A percentile compares a stretch with the other conserved stretches of the same genome.
phyloP scores from a whole-genome alignment of 2,329 filamentous ascomycete species.

The Colletotrichum musae region DNA sequence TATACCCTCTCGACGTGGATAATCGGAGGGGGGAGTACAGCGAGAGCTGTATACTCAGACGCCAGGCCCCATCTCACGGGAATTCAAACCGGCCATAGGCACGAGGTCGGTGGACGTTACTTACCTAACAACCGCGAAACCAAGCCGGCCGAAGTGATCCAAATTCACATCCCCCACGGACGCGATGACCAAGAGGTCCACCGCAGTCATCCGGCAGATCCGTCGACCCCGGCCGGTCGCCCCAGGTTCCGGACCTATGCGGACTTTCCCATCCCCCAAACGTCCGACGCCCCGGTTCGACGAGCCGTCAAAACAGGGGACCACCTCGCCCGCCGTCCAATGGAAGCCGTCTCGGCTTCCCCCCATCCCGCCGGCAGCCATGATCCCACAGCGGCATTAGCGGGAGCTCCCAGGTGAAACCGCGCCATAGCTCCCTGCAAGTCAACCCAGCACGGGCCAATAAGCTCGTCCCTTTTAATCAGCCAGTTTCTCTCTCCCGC shows the following conservation, averaged over 20 bases:
- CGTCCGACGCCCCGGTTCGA: conserved; percentile 20
- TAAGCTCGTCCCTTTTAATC: conserved; percentile 35
- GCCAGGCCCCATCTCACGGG: no score
- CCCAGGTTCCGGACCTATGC: conserved; percentile 10
- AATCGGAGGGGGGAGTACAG: no score
- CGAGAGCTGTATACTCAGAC: no score
- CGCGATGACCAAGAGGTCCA: no score
- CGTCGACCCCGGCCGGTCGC: background rate
- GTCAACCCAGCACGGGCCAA: conserved; percentile 30
- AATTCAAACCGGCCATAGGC: no score
- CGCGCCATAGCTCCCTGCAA: conserved; percentile 36
- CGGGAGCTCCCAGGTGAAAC: conserved; percentile 38
- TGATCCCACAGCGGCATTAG: conserved; percentile 39
- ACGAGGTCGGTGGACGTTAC: no score
- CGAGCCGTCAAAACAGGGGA: conserved; percentile 10
- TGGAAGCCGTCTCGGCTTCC: conserved; percentile 2
- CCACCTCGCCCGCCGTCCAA: background rate
- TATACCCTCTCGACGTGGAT: no score
- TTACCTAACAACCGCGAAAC: no score
- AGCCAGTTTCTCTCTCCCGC: conserved; percentile 12
- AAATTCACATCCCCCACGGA: no score
- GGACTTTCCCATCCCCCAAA: conserved; percentile 20
- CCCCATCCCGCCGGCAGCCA: conserved; percentile 27
- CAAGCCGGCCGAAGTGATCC: no score
- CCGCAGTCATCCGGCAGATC: no score